Conservation (phyloP, 2,329 filamentous ascomycete species). For the Colletotrichum sp. region DNA sequence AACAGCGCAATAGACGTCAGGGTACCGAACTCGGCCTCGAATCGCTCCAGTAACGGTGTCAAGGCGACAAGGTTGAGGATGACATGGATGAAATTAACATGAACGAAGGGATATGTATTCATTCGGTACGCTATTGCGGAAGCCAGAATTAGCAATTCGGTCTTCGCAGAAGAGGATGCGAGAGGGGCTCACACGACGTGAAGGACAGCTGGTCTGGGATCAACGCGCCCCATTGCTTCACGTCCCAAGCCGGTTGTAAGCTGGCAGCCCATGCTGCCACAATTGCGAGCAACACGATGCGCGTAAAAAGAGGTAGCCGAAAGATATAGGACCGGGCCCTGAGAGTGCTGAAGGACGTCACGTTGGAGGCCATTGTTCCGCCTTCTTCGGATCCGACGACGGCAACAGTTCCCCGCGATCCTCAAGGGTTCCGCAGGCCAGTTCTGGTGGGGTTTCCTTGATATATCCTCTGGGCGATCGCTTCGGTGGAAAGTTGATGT, state of each 20-base stretch:
- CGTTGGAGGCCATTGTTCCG: conserved; percentile 9
- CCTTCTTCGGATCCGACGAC: background rate
- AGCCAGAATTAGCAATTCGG: background rate
- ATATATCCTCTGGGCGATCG: background rate
- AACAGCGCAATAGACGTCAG: conserved; percentile 87
- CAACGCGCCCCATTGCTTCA: conserved; percentile 79
- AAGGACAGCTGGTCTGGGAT: conserved; percentile 79
- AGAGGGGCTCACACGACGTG: conserved; percentile 69
- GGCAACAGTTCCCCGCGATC: background rate
- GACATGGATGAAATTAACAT: conserved; percentile 80
- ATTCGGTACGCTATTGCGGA: conserved; percentile 78
- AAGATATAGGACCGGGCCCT: conserved; percentile 82
- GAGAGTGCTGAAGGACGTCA: conserved; percentile 64
- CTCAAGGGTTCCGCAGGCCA: background rate
- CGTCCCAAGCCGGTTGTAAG: conserved; percentile 72
- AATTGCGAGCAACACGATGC: conserved; percentile 69
- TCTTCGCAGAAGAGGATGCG: background rate
- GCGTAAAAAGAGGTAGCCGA: conserved; percentile 87
- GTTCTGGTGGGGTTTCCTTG: background rate
- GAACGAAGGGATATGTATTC: conserved; percentile 91
- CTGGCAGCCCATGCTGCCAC: conserved; percentile 64
- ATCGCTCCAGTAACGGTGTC: conserved; percentile 88
- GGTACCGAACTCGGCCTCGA: conserved; percentile 92
- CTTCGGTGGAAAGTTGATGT: background rate
- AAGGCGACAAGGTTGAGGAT: conserved; percentile 81